Conservation (phyloP, 345 rosid species). For the Mercurialis annua region DNA sequence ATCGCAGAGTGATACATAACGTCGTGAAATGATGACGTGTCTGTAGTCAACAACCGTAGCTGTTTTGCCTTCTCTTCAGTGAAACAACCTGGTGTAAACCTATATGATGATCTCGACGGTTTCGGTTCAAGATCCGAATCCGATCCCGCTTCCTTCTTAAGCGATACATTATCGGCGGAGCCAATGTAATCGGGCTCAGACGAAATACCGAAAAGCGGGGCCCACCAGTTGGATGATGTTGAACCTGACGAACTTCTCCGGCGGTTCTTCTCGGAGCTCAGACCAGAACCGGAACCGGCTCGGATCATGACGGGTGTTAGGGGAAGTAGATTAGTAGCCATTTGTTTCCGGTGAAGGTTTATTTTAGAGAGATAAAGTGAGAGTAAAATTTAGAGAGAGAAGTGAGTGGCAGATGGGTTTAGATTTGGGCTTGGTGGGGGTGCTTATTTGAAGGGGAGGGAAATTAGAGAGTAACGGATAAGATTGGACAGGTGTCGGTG, state of each 20-base stretch:
- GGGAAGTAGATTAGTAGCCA: constrained; percentile 40
- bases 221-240: constrained; percentile 42
- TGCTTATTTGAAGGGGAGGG: not conserved
- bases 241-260: constrained; percentile 11
- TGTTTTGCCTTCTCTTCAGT: constrained; percentile 59
- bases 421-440: not conserved
- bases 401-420: not conserved
- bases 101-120: constrained; percentile 19
- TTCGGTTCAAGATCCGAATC: constrained; percentile 9
- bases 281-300: constrained; percentile 20
- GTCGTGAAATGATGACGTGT: constrained; percentile 44
- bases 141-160: not conserved
- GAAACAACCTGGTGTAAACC: constrained; percentile 42
- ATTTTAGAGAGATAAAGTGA: too few species aligned
- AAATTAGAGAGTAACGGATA: not conserved
- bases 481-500: constrained; percentile 11
- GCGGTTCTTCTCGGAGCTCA: constrained; percentile 15
- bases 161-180: not conserved
- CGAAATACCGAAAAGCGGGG: constrained; percentile 52
- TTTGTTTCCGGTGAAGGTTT: not conserved
- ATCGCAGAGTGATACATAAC: constrained; percentile 71
- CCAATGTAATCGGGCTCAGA: constrained; percentile 51
- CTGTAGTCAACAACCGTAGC: constrained; percentile 49
- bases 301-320: constrained; percentile 16
- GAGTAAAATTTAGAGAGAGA: not conserved